Evolutionary conservation across 495 filamentous ascomycete genomes (phyloP), one percentile per base, ranked within the genome.

Genomic region (Pyrenula massariospora): DNA sequence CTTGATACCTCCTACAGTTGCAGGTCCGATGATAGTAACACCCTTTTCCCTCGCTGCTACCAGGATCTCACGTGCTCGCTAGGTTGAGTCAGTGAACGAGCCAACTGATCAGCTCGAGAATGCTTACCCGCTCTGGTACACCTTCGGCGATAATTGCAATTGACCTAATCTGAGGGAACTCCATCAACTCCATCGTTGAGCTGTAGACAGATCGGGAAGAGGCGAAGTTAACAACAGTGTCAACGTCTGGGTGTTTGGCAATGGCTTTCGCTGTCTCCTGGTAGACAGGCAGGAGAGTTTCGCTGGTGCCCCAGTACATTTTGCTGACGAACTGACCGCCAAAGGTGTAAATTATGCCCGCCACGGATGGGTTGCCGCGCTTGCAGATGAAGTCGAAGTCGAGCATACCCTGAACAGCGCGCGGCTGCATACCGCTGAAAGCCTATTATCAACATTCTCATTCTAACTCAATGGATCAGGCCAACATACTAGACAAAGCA

Each of bases 341-440:
- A 69, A 98, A 98, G 63, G 93, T 96, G 81, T 98, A 98, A 77
- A 98, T 97, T 75, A 98, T 98, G 73, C 91, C 93, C 62, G 93
- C 93, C 53, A 98, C 93, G 59, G 93, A 97, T 57, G 93, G 93
- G 15, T 90, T 95, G 69, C 80, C 79, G 58, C 93, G 88, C 82
- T 96, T 97, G 89, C 93, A 98, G 77, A 98, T 98, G 83, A 97
- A 98, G 80, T 98, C 93, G 74, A 98, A 98, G 73, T 98, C 93
- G 69, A 98, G 87, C 93, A 97, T 98, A 73, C 94, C 94, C 80
- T 98, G 93, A 63, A 96, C 94, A 65, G 93, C 93, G 68, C 89
- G 84, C 62, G 94, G 94, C 77, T 98, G 93, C 67, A 98, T 85
- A 65, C 93, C 93, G 76, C 83, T 86, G 62, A 24, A n/a, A n/a